phyloP scores from a whole-genome alignment of 108 stramenopile species.

The Nitzschia inconspicua region DNA sequence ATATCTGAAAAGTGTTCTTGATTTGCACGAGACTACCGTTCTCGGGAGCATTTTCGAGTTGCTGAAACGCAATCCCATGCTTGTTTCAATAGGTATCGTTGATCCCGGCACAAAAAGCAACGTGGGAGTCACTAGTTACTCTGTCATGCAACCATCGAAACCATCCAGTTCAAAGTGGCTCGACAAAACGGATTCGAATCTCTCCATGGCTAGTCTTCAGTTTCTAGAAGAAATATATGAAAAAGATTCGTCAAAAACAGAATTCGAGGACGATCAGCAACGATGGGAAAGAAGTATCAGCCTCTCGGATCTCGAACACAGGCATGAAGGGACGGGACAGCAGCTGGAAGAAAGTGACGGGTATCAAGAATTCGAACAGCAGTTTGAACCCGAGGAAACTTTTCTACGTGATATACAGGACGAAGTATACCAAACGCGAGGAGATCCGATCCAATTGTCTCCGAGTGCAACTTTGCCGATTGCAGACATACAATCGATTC shows the following conservation, averaged over 20 bases:
- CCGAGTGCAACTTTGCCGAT: too few relatives aligned
- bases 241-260: slow-evolving; percentile 4
- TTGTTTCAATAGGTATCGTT: slow-evolving; percentile 6
- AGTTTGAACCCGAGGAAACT: too few relatives aligned
- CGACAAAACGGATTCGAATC: background rate
- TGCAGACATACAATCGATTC: too few relatives aligned
- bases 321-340: background rate
- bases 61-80: slow-evolving; percentile 18
- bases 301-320: background rate
- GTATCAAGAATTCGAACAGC: too few relatives aligned
- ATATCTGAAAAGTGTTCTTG: slow-evolving; percentile 2
- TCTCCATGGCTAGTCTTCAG: slow-evolving; percentile 15
- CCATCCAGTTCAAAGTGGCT: slow-evolving; percentile 7
- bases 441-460: too few relatives aligned
- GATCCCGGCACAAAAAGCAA: too few relatives aligned
- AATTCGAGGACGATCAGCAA: too few relatives aligned
- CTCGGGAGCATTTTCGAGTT: slow-evolving; percentile 23
- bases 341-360: background rate
- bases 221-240: slow-evolving; percentile 20
- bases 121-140: too few relatives aligned
- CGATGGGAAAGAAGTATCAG: too few relatives aligned
- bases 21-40: slow-evolving; percentile 12
- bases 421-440: too few relatives aligned
- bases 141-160: too few relatives aligned
- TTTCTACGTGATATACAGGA: too few relatives aligned